Base-by-base conservation (phyloP, 2,329 filamentous ascomycete genomes). In the Trichoderma sp. region DNA sequence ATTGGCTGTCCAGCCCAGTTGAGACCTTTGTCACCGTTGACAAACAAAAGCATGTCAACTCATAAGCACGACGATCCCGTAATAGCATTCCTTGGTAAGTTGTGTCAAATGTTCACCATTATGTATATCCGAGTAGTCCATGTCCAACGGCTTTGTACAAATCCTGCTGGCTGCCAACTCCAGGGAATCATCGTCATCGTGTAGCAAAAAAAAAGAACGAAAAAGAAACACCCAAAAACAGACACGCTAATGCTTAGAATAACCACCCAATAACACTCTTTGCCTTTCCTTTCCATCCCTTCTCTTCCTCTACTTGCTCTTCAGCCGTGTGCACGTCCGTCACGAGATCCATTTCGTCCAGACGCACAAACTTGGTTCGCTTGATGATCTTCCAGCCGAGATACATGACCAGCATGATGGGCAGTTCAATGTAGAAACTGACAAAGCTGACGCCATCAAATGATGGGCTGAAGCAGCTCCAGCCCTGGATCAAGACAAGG, bases 361-460 rank as follows among this genome's bases (percentile, higher is more conserved):
- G 81, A 56, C 81, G 84, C 36, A 86, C 81, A 72, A 86, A 84
- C 73, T 85, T 89, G 0, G 91, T 93, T 77, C 84, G 86, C 80
- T 93, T 91, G 73, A 89, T 71, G 1, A 93, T 30, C 80, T 95
- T 96, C 91, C 92, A 95, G 6, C 84, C 89, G 0, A 91, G 58
- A 77, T 88, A 95, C 39, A 95, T 84, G 9, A 90, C 75, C 18
- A 87, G 74, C 84, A 91, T 89, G 72, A 91, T 75, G 0, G 89
- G 87, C 28, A 91, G 79, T 79, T 91, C 88, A 47, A 92, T 84
- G 75, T 92, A 91, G 74, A 84, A 89, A 72, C 87, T 90, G 61
- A 92, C 87, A 75, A 92, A 91, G 76, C 86, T 84, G 14, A 91
- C 87, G 2, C 80, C 82, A 62, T 84, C 83, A 76, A 91, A 92